phyloP scores from a whole-genome alignment of 371 early-diverging fungal genomes.

The Zancudomyces culisetae region DNA sequence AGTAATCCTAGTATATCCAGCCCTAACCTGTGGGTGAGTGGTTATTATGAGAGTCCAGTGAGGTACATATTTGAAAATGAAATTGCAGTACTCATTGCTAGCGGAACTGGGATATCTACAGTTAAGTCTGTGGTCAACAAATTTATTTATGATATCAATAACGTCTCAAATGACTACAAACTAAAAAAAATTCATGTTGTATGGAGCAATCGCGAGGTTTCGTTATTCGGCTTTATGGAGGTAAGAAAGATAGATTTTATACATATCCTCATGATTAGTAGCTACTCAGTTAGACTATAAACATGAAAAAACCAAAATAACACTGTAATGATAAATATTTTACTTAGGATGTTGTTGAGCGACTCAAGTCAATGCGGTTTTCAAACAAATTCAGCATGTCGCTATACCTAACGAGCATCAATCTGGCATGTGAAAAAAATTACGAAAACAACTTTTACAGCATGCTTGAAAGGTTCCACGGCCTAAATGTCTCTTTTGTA shows the following conservation, averaged over 20 bases:
- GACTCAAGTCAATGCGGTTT: background rate
- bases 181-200: slow-evolving; percentile 1
- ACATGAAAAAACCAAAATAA: no score
- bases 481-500: background rate
- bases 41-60: background rate
- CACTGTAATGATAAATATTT: no score
- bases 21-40: background rate
- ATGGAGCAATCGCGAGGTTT: background rate
- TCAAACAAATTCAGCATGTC: background rate
- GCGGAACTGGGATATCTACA: background rate
- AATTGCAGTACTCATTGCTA: background rate
- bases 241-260: background rate
- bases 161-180: background rate
- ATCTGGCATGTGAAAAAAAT: background rate
- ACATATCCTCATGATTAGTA: no score
- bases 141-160: background rate
- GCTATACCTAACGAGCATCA: background rate
- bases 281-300: no score
- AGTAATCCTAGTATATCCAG: no score
- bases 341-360: background rate
- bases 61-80: slow-evolving; percentile 2
- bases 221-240: background rate
- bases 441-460: background rate
- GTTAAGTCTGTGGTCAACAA: background rate
- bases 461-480: background rate